Evolutionary conservation across 164 flowering plant species (phyloP).

Genomic region (Platanus orientalis): DNA sequence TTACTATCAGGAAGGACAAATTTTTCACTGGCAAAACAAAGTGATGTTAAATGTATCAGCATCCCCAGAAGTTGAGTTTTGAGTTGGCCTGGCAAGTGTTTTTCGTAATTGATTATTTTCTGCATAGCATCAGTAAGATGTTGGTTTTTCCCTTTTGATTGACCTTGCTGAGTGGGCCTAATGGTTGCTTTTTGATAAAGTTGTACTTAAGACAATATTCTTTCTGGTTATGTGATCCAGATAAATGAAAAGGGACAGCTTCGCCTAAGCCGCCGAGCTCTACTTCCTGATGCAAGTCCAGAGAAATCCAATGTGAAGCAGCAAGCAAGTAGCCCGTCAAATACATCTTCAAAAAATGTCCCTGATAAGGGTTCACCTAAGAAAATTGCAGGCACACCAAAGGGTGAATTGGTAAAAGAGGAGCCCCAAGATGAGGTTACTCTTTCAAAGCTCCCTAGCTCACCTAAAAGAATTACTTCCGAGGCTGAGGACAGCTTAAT

Average conservation of each 20-base stretch:
- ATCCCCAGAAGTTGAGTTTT: too few relatives aligned
- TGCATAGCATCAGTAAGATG: background rate
- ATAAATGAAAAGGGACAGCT: conserved; percentile 94
- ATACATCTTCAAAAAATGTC: conserved; percentile 25
- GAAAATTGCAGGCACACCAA: conserved; percentile 17
- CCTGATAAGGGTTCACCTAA: conserved; percentile 27
- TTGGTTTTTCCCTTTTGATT: too few relatives aligned
- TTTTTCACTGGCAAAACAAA: too few relatives aligned
- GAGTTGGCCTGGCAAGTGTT: too few relatives aligned
- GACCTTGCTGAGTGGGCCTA: too few relatives aligned
- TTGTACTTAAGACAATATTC: too few relatives aligned
- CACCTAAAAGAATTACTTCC: conserved; percentile 22
- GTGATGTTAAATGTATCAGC: too few relatives aligned
- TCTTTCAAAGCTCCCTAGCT: conserved; percentile 8
- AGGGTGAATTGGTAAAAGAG: conserved; percentile 24
- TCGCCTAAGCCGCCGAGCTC: conserved; percentile 83
- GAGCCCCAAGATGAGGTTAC: conserved; percentile 18
- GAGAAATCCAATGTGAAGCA: conserved; percentile 41
- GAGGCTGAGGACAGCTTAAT: conserved; percentile 18
- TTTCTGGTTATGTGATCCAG: conserved; percentile 28
- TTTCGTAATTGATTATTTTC: background rate
- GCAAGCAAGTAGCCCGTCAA: conserved; percentile 21
- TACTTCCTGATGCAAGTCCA: conserved; percentile 65
- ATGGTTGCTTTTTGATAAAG: too few relatives aligned
- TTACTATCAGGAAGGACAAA: too few relatives aligned